Percentiles rank a stretch among this genome's conserved stretches.
Evolutionary conservation across 495 filamentous ascomycete species (phyloP).

Genomic region (Lasiosphaeris hirsuta): DNA sequence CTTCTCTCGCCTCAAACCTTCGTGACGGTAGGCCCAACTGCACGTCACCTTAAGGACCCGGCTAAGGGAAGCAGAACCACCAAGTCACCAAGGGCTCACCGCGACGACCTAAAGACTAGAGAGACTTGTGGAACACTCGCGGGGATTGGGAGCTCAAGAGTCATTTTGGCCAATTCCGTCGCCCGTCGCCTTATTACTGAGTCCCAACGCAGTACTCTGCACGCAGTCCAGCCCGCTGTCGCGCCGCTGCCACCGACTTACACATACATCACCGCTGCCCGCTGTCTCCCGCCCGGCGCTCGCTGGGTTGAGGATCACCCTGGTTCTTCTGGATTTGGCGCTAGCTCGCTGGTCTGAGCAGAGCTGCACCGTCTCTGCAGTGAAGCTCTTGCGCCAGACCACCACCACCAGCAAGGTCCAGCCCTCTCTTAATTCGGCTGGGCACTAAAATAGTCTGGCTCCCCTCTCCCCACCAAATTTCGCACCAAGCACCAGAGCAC

Average conservation of each 20-base stretch:
- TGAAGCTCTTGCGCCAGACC: slow-evolving; percentile 6
- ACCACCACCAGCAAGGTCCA: slow-evolving; percentile 11
- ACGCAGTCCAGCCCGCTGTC: no score
- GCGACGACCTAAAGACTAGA: no score
- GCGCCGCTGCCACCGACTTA: neutral
- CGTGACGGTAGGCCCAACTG: slow-evolving; percentile 18
- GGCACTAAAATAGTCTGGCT: slow-evolving; percentile 18
- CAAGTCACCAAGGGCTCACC: neutral
- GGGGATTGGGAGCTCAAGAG: neutral
- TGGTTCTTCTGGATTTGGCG: slow-evolving; percentile 13
- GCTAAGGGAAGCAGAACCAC: slow-evolving; percentile 17
- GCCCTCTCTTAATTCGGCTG: slow-evolving; percentile 14
- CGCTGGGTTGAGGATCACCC: slow-evolving; percentile 17
- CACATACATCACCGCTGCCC: slow-evolving; percentile 7
- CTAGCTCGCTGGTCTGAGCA: slow-evolving; percentile 18
- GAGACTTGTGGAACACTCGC: no score
- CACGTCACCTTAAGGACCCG: slow-evolving; percentile 28
- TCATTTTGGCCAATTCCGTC: slow-evolving; percentile 1
- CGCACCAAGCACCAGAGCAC: neutral
- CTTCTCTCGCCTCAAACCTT: slow-evolving; percentile 27
- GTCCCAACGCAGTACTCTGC: no score
- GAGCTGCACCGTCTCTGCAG: slow-evolving; percentile 4
- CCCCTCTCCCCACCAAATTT: slow-evolving; percentile 8
- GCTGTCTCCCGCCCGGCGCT: neutral
- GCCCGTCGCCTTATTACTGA: no score